phyloP scores from a whole-genome alignment of 495 filamentous ascomycete genomes.

The Penicillium riverlandense region DNA sequence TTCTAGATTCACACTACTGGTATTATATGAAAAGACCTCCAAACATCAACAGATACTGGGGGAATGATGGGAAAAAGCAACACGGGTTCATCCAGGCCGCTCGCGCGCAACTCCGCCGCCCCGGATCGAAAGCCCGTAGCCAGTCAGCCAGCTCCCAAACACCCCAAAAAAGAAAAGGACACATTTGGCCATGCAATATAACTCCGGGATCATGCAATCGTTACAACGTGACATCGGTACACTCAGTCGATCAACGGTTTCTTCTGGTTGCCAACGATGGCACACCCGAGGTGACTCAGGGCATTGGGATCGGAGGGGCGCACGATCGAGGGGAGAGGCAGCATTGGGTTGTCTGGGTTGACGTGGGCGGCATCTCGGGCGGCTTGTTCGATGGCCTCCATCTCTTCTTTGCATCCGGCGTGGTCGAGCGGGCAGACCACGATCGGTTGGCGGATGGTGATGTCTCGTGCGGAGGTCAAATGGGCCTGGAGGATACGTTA shows the following conservation, averaged over 20 bases:
- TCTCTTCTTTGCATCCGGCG: slow-evolving; percentile 92
- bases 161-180: slow-evolving; percentile 14
- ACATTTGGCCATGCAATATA: slow-evolving; percentile 26
- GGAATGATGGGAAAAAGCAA: background rate
- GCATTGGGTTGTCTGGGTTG: slow-evolving; percentile 78
- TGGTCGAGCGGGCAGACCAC: slow-evolving; percentile 95
- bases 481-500: slow-evolving; percentile 57
- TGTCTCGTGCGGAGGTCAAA: slow-evolving; percentile 85
- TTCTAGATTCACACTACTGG: background rate
- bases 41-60: too few species aligned
- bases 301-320: slow-evolving; percentile 69
- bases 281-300: slow-evolving; percentile 69
- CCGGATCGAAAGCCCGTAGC: slow-evolving; percentile 9
- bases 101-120: slow-evolving; percentile 3
- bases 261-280: slow-evolving; percentile 77
- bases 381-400: slow-evolving; percentile 93
- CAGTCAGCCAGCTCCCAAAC: too few species aligned
- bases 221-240: slow-evolving; percentile 25
- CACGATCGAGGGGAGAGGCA: slow-evolving; percentile 77
- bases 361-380: slow-evolving; percentile 86
- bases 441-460: slow-evolving; percentile 84
- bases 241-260: slow-evolving; percentile 83
- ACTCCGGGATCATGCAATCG: slow-evolving; percentile 41
- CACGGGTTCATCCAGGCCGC: background rate
- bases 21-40: background rate